These are phyloP conservation scores for Penicillium sp. DNA, from an alignment of 2,329 filamentous ascomycete genomes.

Conservation along the genomic window DNA sequence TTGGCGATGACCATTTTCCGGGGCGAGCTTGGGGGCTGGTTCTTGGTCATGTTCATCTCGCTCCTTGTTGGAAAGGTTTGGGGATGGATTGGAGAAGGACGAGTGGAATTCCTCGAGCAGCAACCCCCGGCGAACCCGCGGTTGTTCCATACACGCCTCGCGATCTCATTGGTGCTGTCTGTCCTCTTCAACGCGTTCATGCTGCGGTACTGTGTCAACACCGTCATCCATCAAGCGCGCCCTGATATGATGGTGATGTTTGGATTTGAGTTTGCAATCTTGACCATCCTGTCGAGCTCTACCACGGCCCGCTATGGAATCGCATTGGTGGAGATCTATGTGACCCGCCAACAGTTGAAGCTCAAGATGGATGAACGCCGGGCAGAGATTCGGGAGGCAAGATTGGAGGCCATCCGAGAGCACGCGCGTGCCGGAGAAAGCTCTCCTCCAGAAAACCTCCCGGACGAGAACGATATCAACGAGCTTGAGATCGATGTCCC, in stretches of 20 bases:
- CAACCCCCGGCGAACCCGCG: slow-evolving; percentile 88
- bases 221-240: slow-evolving; percentile 83
- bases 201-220: slow-evolving; percentile 78
- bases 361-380: slow-evolving; percentile 71
- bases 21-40: slow-evolving; percentile 92
- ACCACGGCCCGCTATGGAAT: slow-evolving; percentile 79
- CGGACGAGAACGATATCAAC: slow-evolving; percentile 76
- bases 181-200: slow-evolving; percentile 77
- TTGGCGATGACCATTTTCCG: slow-evolving; percentile 98
- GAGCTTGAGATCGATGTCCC: slow-evolving; percentile 94
- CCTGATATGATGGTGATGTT: slow-evolving; percentile 99
- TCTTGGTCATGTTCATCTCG: slow-evolving; percentile 93
- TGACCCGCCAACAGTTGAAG: slow-evolving; percentile 74
- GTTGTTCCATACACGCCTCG: slow-evolving; percentile 83
- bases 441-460: slow-evolving; percentile 51
- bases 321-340: slow-evolving; percentile 74
- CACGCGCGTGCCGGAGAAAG: slow-evolving; percentile 42
- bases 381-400: slow-evolving; percentile 64
- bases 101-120: slow-evolving; percentile 93
- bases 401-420: slow-evolving; percentile 51
- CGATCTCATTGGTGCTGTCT: slow-evolving; percentile 76
- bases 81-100: slow-evolving; percentile 96
- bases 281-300: slow-evolving; percentile 78
- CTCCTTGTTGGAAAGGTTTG: slow-evolving; percentile 94
- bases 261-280: slow-evolving; percentile 91